Evolutionary conservation across 768 basidiomycete species (phyloP), one percentile per base, ranked within the genome.

Genomic region (Leccinum sublutescens): DNA sequence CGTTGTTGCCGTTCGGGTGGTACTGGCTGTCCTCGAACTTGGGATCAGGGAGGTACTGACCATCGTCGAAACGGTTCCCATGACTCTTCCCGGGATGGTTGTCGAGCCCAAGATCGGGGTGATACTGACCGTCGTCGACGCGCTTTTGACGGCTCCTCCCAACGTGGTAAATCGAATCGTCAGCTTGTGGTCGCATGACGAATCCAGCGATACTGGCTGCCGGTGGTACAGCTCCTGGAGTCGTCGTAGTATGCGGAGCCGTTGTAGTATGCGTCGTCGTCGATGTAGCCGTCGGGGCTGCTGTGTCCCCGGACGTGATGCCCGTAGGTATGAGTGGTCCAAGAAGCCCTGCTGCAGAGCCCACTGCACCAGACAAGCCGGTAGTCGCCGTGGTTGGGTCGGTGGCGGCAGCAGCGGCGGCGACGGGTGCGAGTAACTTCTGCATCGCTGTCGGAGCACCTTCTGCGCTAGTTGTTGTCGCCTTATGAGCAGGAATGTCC

Each of bases 41-140:
- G n/a, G 65, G 17, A 17, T 33, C 15, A 9, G 55, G 17, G 29
- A 66, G 62, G 31, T 66, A 55, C 38, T 64, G 29, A 9, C 65
- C 62, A 45, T 66, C 62, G 11, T 66, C 58, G 10, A 23, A 53
- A 19, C 62, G 58, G 33, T 55, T 52, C 23, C n/a, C 3, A 4
- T 43, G 53, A 8, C 9, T 57, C 14, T 57, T 51, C n/a, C 50
- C 57, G 0, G 43, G 11, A 6, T 38, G 56, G 38, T 66, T 33
- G 52, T 65, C 43, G 31, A 36, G 54, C 40, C 45, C 31, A 15
- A 60, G 19, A 14, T 52, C 45, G 2, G 65, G 58, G 31, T 62
- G 50, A 23, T 57, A 64, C 17, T 56, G 36, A 23, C 62, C 63
- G 29, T 58, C 62, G 9, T 64, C 63, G 12, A 33, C 40, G 11